Conservation (phyloP, 129 eudicot species). For the Flaveria robusta region DNA sequence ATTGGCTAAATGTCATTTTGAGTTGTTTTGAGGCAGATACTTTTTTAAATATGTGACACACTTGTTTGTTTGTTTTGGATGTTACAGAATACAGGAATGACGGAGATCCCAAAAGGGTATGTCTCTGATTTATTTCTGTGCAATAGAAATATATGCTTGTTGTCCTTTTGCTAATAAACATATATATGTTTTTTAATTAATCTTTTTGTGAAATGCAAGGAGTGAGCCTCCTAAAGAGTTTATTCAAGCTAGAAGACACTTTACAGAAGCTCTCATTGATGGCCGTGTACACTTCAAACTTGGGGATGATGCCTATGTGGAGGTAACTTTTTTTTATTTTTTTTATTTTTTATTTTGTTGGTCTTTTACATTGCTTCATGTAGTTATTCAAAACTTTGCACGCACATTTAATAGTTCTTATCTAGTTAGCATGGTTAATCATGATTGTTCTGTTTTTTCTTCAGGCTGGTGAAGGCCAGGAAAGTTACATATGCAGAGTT, state of each 20-base stretch:
- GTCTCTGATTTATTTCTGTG: background rate
- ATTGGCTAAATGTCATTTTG: too few species aligned
- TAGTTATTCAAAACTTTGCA: conserved; percentile 4
- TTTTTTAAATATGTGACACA: background rate
- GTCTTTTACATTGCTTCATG: background rate
- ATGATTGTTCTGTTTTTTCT: background rate
- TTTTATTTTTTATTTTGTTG: too few species aligned
- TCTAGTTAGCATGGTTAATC: background rate
- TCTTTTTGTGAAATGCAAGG: conserved; percentile 6
- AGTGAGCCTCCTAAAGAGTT: conserved; percentile 40
- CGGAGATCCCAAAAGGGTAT: conserved; percentile 26
- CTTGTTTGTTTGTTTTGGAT: conserved; percentile 12
- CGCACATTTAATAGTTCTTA: background rate
- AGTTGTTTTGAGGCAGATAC: too few species aligned
- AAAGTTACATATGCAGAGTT: conserved; percentile 60
- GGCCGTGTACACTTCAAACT: conserved; percentile 42
- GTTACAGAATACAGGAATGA: conserved; percentile 1
- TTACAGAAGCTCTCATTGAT: conserved; percentile 52
- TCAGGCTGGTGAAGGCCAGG: conserved; percentile 63
- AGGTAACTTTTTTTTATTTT: conserved; percentile 33
- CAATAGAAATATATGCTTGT: background rate
- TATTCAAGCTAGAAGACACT: conserved; percentile 55
- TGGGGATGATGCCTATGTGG: conserved; percentile 59
- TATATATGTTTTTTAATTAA: background rate
- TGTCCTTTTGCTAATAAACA: background rate